Conservation (phyloP, 2,329 filamentous ascomycete species). For the Tolypocladium amazonense region DNA sequence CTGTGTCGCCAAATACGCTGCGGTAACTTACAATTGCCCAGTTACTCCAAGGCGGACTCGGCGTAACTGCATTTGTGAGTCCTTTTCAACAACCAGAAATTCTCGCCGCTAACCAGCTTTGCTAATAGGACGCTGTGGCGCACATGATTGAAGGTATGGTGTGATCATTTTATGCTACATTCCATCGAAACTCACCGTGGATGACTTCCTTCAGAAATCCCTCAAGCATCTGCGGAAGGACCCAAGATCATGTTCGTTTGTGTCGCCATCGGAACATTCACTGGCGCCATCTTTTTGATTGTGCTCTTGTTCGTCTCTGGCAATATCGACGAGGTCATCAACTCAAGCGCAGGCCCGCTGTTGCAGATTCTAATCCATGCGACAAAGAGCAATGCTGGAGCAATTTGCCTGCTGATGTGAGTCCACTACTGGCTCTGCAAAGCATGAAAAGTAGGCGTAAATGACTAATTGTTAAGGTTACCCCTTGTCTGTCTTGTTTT, state of each 20-base stretch:
- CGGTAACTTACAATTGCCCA: neutral
- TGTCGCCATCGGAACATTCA: conserved; percentile 50
- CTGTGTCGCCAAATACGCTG: no score
- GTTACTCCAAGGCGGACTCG: conserved; percentile 20
- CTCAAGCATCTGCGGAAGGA: conserved; percentile 16
- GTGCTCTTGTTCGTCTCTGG: conserved; percentile 54
- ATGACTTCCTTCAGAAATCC: conserved; percentile 12
- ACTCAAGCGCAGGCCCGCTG: conserved; percentile 44
- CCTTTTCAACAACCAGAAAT: no score
- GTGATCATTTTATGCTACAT: rapidly evolving
- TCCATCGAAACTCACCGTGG: neutral
- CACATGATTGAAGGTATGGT: conserved; percentile 20
- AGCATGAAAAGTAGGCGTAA: neutral
- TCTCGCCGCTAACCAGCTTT: neutral
- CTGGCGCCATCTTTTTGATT: conserved; percentile 51
- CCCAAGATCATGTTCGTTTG: conserved; percentile 38
- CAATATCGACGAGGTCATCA: conserved; percentile 44
- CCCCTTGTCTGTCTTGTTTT: conserved; percentile 54
- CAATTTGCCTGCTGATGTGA: conserved; percentile 55
- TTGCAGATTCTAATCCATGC: conserved; percentile 53
- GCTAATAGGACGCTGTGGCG: conserved; percentile 17
- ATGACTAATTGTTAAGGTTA: conserved; percentile 16
- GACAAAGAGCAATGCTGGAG: conserved; percentile 49
- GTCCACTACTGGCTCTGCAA: neutral
- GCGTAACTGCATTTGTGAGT: conserved; percentile 19